These are phyloP conservation scores for Aspergillus hiratsukae DNA, from an alignment of 2,329 filamentous ascomycete species.

Conservation along the genomic window DNA sequence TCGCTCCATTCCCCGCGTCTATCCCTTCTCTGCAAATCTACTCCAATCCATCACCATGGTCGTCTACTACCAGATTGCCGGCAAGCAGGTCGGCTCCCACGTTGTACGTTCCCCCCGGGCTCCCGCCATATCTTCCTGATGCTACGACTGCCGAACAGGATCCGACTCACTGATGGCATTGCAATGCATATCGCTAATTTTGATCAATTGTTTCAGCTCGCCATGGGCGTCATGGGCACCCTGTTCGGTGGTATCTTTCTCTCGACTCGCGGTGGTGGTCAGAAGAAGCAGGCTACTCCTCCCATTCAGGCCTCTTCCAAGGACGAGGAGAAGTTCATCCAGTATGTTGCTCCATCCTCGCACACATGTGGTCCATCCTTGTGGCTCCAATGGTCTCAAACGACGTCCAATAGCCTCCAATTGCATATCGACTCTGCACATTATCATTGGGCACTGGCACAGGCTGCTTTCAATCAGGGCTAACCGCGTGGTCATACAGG, in stretches of 20 bases:
- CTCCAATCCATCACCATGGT: constrained; percentile 43
- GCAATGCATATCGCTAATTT: constrained; percentile 5
- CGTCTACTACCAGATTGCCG: constrained; percentile 48
- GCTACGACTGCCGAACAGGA: background rate
- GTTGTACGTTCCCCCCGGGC: constrained; percentile 37
- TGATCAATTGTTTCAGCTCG: constrained; percentile 45
- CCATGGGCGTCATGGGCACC: constrained; percentile 54
- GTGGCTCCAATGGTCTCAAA: background rate
- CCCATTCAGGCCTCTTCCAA: constrained; percentile 62
- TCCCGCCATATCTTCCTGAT: background rate
- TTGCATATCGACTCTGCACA: background rate
- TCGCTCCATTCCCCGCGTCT: constrained; percentile 18
- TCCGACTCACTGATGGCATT: background rate
- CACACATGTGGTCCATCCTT: background rate
- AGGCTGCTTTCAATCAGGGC: constrained; percentile 1
- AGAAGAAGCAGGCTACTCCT: constrained; percentile 46
- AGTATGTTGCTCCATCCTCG: constrained; percentile 43
- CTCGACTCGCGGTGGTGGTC: constrained; percentile 42
- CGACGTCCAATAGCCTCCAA: background rate
- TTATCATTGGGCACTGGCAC: background rate
- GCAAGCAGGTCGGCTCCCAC: constrained; percentile 51
- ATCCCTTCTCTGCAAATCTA: constrained; percentile 19
- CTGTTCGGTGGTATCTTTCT: constrained; percentile 46
- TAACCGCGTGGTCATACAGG: constrained; percentile 24
- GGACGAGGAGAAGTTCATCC: constrained; percentile 65